Evolutionary conservation across 2,329 filamentous ascomycete species (phyloP).

Genomic region (Sclerotinia spermophila): DNA sequence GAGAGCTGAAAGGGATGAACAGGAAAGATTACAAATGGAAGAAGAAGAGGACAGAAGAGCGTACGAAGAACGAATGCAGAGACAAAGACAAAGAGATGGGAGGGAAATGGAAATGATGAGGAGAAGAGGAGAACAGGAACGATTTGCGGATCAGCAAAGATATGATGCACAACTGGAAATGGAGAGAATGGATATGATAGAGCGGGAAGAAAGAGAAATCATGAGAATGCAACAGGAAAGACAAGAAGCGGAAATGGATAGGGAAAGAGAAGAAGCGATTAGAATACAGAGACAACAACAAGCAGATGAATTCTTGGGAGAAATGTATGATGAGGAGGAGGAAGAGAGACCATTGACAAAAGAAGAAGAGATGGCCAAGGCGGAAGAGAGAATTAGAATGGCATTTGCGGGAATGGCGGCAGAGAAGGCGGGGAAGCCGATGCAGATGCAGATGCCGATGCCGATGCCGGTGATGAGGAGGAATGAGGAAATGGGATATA

Average conservation of each 20-base stretch:
- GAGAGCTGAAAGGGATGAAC: constrained; percentile 11
- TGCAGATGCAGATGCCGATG: neutral
- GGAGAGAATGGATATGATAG: constrained; percentile 7
- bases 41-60: constrained; percentile 17
- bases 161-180: constrained; percentile 11
- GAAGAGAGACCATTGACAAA: constrained; percentile 19
- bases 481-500: neutral
- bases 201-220: constrained; percentile 4
- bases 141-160: constrained; percentile 4
- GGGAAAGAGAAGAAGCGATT: constrained; percentile 6
- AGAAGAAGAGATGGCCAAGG: constrained; percentile 23
- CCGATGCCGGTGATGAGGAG: neutral
- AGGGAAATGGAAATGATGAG: neutral
- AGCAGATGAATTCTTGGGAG: neutral
- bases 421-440: constrained; percentile 12
- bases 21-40: constrained; percentile 15
- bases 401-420: constrained; percentile 23
- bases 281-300: constrained; percentile 3
- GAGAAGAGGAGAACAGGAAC: constrained; percentile 11
- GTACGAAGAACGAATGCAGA: neutral
- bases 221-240: constrained; percentile 11
- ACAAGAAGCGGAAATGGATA: neutral
- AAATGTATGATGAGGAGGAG: neutral
- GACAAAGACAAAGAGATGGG: constrained; percentile 11
- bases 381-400: constrained; percentile 22